Conservation (phyloP, 2,329 filamentous ascomycete species). For the Verticillium zaregamsianum region DNA sequence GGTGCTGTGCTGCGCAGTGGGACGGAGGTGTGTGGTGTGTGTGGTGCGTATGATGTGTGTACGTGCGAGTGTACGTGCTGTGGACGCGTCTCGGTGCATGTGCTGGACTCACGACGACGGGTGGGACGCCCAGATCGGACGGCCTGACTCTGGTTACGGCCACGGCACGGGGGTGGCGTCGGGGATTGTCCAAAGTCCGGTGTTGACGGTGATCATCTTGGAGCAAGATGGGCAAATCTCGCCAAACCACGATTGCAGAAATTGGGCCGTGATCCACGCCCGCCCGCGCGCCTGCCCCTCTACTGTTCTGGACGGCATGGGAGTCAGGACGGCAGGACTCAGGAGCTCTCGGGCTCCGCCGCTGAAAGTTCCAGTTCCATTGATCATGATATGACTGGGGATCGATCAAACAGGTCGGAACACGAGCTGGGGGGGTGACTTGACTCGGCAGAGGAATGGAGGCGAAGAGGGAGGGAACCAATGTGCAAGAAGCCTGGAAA, state of each 20-base stretch:
- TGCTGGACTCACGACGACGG: not conserved
- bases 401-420: not conserved
- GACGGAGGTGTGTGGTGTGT: not conserved
- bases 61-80: not conserved
- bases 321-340: not conserved
- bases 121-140: conserved; percentile 1
- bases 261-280: not conserved
- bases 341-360: not conserved
- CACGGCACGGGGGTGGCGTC: not conserved
- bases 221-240: conserved; percentile 22
- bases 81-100: not conserved
- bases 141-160: not conserved
- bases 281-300: not conserved
- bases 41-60: not conserved
- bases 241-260: conserved; percentile 22
- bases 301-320: not conserved
- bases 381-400: not conserved
- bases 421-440: not conserved
- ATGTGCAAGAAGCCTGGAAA: not conserved
- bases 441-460: not conserved
- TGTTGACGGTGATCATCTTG: conserved; percentile 2
- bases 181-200: not conserved
- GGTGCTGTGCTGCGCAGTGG: not conserved
- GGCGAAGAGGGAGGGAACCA: not conserved
- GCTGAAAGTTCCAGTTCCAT: not conserved